A percentile compares a stretch with the other conserved stretches of the same genome.
phyloP scores from a whole-genome alignment of 148 eudicot species.

The Diospyros kaki region DNA sequence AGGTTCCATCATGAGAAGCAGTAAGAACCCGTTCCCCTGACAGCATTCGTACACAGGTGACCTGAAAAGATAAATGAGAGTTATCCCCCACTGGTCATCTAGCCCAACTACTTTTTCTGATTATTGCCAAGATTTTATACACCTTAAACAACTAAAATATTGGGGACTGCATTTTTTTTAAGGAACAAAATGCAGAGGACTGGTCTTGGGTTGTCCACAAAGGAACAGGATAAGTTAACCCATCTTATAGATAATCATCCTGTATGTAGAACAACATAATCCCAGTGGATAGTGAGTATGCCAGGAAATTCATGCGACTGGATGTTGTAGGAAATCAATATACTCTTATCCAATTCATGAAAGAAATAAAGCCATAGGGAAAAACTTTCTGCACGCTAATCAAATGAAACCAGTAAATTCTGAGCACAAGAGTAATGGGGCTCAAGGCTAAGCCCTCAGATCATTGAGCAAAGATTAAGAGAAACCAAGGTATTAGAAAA shows the following conservation, averaged over 20 bases:
- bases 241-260: background rate
- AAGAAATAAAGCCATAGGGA: background rate
- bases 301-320: background rate
- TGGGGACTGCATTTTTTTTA: background rate
- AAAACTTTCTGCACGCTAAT: no score
- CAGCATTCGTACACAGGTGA: constrained; percentile 80
- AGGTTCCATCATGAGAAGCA: constrained; percentile 85
- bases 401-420: no score
- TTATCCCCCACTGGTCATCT: background rate
- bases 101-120: background rate
- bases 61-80: constrained; percentile 23
- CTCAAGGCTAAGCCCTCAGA: no score
- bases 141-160: background rate
- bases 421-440: no score
- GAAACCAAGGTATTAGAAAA: no score
- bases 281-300: background rate
- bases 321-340: background rate
- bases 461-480: no score
- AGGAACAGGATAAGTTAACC: background rate
- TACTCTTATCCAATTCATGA: background rate
- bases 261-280: background rate
- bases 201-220: background rate
- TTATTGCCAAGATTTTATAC: background rate
- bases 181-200: background rate
- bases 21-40: constrained; percentile 96